phyloP scores from a whole-genome alignment of 2,329 filamentous ascomycete species.

The Monosporascus sp. region DNA sequence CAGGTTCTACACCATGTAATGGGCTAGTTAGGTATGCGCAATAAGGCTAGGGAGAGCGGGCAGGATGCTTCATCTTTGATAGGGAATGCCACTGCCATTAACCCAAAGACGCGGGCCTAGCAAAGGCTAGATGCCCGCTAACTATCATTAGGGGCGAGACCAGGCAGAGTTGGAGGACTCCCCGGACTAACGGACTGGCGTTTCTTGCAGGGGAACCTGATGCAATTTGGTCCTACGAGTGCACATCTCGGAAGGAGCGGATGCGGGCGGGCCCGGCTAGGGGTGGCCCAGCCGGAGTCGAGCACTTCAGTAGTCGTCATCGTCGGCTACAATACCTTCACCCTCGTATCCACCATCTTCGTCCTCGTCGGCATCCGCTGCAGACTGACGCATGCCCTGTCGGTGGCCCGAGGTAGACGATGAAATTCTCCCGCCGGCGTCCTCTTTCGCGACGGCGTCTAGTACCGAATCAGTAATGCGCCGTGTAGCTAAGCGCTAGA shows the following conservation, averaged over 20 bases:
- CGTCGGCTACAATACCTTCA: constrained; percentile 47
- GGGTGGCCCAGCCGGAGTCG: too few species aligned
- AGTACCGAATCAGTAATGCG: constrained; percentile 10
- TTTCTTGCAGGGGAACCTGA: too few species aligned
- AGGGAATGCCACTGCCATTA: neutral
- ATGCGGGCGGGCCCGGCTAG: too few species aligned
- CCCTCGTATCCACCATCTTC: constrained; percentile 50
- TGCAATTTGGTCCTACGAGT: too few species aligned
- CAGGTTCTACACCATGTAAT: constrained; percentile 84
- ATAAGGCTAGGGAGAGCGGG: neutral
- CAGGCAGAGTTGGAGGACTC: too few species aligned
- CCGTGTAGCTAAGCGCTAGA: constrained; percentile 6
- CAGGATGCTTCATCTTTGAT: neutral
- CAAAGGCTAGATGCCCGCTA: neutral
- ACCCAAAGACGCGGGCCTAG: neutral
- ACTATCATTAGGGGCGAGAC: constrained; percentile 1
- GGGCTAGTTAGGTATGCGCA: constrained; percentile 3
- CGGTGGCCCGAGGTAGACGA: constrained; percentile 11
- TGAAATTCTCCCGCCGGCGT: constrained; percentile 9
- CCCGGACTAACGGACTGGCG: too few species aligned
- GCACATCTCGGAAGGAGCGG: too few species aligned
- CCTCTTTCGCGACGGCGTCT: constrained; percentile 48
- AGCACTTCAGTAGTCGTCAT: constrained; percentile 48
- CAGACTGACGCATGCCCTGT: constrained; percentile 14
- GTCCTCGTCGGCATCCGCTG: constrained; percentile 37